These are phyloP conservation scores for Serendipita sp. DNA, from an alignment of 768 basidiomycete species.

Conservation along the genomic window DNA sequence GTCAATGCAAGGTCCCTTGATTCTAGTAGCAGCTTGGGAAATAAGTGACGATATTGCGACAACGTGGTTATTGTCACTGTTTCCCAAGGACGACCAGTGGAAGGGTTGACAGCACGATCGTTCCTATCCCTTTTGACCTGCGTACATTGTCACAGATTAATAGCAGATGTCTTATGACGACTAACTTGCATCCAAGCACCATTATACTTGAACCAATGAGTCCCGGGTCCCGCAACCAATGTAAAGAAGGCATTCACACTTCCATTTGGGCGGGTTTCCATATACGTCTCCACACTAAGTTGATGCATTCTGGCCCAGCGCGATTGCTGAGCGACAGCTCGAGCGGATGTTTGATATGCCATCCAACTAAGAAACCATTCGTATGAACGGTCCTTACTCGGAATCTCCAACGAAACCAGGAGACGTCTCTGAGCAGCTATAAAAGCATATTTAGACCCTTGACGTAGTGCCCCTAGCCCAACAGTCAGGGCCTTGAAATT, in stretches of 20 bases:
- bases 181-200: constrained; percentile 91
- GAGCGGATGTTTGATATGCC: constrained; percentile 43
- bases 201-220: constrained; percentile 77
- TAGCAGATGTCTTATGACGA: constrained; percentile 9
- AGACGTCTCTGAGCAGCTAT: constrained; percentile 71
- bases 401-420: constrained; percentile 90
- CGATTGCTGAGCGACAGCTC: constrained; percentile 18
- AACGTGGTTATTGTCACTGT: constrained; percentile 88
- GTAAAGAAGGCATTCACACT: constrained; percentile 78
- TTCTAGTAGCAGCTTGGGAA: constrained; percentile 65
- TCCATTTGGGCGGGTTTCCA: constrained; percentile 70
- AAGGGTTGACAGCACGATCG: constrained; percentile 48
- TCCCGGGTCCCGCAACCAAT: constrained; percentile 91
- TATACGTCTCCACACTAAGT: constrained; percentile 82
- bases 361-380: constrained; percentile 98
- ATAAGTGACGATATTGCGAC: constrained; percentile 67
- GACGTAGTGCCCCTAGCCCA: constrained; percentile 57
- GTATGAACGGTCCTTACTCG: constrained; percentile 86
- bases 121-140: constrained; percentile 92
- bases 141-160: not conserved
- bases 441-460: constrained; percentile 49
- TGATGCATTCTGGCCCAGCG: constrained; percentile 69
- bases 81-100: constrained; percentile 92
- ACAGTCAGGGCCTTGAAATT: constrained; percentile 72
- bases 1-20: constrained; percentile 79